phyloP scores from a whole-genome alignment of 106 monocot genomes.

The Phalaenopsis aphrodite region DNA sequence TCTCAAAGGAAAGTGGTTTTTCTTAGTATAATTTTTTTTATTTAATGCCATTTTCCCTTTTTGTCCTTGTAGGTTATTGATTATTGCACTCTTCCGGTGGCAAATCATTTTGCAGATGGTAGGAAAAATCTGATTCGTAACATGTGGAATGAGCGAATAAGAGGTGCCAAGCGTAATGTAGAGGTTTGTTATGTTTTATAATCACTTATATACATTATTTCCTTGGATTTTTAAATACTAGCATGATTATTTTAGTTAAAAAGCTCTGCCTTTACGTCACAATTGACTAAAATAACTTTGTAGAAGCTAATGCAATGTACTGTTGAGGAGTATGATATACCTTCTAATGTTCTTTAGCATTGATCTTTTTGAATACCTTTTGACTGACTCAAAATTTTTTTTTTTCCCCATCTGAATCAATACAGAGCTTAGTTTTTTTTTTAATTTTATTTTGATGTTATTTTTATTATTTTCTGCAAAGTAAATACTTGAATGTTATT shows the following conservation, averaged over 20 bases:
- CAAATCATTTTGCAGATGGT: constrained; percentile 64
- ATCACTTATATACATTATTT: not conserved
- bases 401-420: not conserved
- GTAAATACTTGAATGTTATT: too few relatives aligned
- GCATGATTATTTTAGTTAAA: not conserved
- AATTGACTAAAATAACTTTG: not conserved
- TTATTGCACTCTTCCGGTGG: constrained; percentile 83
- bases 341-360: not conserved
- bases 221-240: not conserved
- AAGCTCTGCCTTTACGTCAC: not conserved
- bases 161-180: constrained; percentile 86
- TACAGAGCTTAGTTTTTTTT: not conserved
- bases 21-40: not conserved
- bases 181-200: constrained; percentile 44
- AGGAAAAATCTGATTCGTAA: constrained; percentile 85
- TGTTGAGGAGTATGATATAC: not conserved
- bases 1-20: not conserved
- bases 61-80: constrained; percentile 68
- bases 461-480: too few relatives aligned
- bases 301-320: not conserved
- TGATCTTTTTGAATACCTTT: not conserved
- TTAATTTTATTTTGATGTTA: too few relatives aligned
- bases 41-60: constrained; percentile 6
- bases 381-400: not conserved
- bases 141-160: constrained; percentile 99